Conservation (phyloP, 805 yeast genomes). For the Phaffomyces antillensis region DNA sequence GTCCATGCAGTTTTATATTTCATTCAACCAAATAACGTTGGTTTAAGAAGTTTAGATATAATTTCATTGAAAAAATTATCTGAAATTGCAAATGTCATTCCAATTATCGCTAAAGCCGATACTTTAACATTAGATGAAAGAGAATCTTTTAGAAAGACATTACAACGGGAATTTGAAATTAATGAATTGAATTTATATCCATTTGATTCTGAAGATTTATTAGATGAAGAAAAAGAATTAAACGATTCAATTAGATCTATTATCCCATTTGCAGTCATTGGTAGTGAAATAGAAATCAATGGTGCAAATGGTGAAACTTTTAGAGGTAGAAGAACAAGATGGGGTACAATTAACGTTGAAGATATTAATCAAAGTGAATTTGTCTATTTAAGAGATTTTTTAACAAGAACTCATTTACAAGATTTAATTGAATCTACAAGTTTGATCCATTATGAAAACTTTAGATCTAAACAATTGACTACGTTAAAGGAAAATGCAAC, state of each 20-base stretch:
- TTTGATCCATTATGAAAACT: constrained; percentile 81
- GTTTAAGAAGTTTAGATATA: constrained; percentile 78
- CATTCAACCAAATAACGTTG: constrained; percentile 81
- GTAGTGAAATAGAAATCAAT: constrained; percentile 72
- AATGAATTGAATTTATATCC: constrained; percentile 81
- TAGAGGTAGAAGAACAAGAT: constrained; percentile 86
- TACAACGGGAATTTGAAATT: constrained; percentile 69
- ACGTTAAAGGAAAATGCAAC: constrained; percentile 87
- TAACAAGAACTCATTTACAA: constrained; percentile 91
- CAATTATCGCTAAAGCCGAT: constrained; percentile 92
- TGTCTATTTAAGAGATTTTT: constrained; percentile 86
- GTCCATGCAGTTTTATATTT: constrained; percentile 92
- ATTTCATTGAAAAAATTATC: constrained; percentile 75
- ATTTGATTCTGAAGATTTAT: constrained; percentile 60
- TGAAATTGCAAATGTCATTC: constrained; percentile 90
- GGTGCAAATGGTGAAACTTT: constrained; percentile 66
- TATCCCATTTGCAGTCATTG: constrained; percentile 92
- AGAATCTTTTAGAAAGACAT: constrained; percentile 61
- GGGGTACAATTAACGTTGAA: constrained; percentile 92
- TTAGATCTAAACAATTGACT: constrained; percentile 88
- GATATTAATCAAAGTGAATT: constrained; percentile 95
- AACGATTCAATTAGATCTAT: constrained; percentile 68
- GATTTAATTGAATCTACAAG: constrained; percentile 93
- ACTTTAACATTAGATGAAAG: constrained; percentile 83
- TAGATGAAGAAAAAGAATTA: constrained; percentile 65